Base-by-base conservation (phyloP, 2,329 filamentous ascomycete species). In the Fusarium drepaniforme region DNA sequence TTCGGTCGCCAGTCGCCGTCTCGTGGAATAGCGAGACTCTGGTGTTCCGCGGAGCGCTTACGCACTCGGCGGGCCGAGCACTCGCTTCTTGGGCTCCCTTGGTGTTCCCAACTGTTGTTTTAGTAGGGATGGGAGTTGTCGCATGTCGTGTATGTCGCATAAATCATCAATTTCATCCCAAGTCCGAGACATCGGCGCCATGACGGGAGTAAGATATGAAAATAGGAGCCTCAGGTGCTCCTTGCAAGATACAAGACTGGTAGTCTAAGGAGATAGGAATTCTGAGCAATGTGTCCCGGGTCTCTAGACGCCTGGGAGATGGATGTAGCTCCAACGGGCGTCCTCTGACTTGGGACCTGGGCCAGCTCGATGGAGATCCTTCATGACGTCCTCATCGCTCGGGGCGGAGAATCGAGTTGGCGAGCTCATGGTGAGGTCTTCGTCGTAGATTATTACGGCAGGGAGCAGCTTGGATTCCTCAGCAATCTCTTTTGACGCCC, bases 381-480 rank as follows among this genome's bases (percentile, higher is more conserved):
- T 66, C 64, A 77, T 66, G 23, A 74, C 61, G 23, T 68, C 57
- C 35, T 74, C 63, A 3, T 66, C 74, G 12, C 73, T 78, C 0
- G 83, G 81, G 0, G 80, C 80, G n/a, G 78, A 77, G 37, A 84
- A 77, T 40, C 74, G 75, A 51, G 64, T 79, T 11, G 80, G 66
- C 2, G 67, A 62, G 40, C 76, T 80, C 67, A 66, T 76, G 8
- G 83, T 83, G 9, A 84, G 77, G 42, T 83, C 80, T 58, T 83
- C 79, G 67, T 84, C 83, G 70, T 84, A 84, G 23, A 84, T 82
- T n/a, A 84, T 77, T 44, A 84, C 79, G 2, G 78, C 67, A 0
- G 83, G 83, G 35, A 78, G 62, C 18, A 70, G 66, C 23, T 65
- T 77, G 8, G 59, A 64, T 12, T 61, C 40, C 8, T 5, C 21